Evolutionary conservation across 179 eudicot species (phyloP).

Genomic region (Patellifolia procumbens): DNA sequence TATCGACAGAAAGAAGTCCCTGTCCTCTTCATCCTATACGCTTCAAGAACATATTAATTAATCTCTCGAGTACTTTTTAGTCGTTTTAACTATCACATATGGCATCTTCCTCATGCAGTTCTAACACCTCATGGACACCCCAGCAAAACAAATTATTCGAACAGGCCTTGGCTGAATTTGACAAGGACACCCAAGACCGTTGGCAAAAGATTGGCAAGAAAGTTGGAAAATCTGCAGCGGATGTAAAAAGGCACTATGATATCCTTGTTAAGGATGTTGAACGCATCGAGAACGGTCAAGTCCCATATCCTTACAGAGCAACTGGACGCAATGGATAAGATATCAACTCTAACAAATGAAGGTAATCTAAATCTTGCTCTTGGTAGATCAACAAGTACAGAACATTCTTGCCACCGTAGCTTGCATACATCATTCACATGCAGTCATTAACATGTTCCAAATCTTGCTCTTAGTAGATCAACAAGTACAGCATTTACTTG

Average conservation of each 20-base stretch:
- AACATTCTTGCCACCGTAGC: constrained; percentile 11
- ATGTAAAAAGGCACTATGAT: constrained; percentile 50
- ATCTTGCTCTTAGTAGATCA: too few relatives aligned
- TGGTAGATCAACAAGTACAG: background rate
- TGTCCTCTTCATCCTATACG: background rate
- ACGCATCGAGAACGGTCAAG: constrained; percentile 42
- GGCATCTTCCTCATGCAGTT: constrained; percentile 47
- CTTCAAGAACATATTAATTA: background rate
- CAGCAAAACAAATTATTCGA: constrained; percentile 47
- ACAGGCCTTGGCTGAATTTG: constrained; percentile 43
- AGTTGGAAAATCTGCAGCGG: constrained; percentile 48
- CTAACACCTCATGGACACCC: constrained; percentile 46
- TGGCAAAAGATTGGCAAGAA: constrained; percentile 46
- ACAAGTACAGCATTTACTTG: too few relatives aligned
- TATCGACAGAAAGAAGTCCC: background rate
- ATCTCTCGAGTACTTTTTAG: background rate
- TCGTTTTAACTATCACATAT: constrained; percentile 19
- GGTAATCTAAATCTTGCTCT: constrained; percentile 28
- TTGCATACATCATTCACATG: constrained; percentile 13
- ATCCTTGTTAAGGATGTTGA: constrained; percentile 40
- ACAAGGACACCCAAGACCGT: constrained; percentile 43
- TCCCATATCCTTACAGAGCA: constrained; percentile 43
- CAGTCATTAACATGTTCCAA: background rate
- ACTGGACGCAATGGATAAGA: constrained; percentile 18
- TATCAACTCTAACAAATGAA: background rate